Conservation (phyloP, 208 protist genomes). For the Trypanosomatidae sp. region DNA sequence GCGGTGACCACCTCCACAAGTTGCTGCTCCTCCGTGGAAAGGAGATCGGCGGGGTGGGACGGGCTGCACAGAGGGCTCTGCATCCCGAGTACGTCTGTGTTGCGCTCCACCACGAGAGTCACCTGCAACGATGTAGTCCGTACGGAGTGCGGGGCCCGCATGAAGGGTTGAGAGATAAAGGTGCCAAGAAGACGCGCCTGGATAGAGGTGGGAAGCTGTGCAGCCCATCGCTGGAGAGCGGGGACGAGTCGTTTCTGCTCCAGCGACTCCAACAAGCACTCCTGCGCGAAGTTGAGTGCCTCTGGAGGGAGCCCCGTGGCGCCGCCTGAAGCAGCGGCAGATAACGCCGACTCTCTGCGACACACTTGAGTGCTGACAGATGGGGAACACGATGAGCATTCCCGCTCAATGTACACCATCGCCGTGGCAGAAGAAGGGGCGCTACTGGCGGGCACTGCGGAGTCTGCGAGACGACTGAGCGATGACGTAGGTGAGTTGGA, state of each 20-base stretch:
- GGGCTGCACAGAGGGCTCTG: slow-evolving; percentile 66
- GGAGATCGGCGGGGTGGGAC: slow-evolving; percentile 47
- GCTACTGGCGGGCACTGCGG: neutral
- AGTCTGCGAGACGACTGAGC: neutral
- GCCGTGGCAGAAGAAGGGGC: neutral
- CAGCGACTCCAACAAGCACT: slow-evolving; percentile 63
- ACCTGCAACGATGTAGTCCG: slow-evolving; percentile 33
- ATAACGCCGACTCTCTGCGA: neutral
- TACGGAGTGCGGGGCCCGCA: neutral
- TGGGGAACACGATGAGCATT: neutral
- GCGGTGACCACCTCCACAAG: slow-evolving; percentile 63
- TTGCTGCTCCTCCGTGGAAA: slow-evolving; percentile 68
- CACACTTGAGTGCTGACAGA: neutral
- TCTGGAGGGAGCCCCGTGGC: neutral
- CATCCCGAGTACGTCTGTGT: slow-evolving; percentile 38
- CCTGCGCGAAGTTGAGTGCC: neutral
- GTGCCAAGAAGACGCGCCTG: slow-evolving; percentile 41
- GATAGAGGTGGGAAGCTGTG: slow-evolving; percentile 36
- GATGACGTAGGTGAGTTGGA: neutral
- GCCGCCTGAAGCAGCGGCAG: neutral
- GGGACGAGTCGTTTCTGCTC: slow-evolving; percentile 74
- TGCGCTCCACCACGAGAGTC: slow-evolving; percentile 44
- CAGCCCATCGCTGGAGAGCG: slow-evolving; percentile 56
- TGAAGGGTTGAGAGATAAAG: slow-evolving; percentile 52
- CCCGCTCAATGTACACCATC: slow-evolving; percentile 1